A percentile compares a stretch with the other conserved stretches of the same genome.
Conservation (phyloP, 352 stramenopile species). For the Globisporangium paroecandrum region DNA sequence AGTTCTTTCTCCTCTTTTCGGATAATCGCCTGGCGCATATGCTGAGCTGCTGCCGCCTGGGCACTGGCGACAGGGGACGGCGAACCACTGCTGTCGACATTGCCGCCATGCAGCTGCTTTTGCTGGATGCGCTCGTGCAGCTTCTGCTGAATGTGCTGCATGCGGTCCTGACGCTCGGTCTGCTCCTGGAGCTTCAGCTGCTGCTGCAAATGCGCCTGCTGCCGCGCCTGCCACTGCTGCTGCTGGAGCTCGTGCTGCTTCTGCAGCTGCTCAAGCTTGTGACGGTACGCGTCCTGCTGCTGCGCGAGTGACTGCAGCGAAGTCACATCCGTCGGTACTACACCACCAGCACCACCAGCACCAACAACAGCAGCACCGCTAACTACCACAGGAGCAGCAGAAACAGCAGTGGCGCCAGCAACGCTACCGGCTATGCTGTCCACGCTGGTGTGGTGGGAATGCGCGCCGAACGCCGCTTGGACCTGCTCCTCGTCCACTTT, state of each 20-base stretch:
- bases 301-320: conserved; percentile 29
- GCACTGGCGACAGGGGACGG: background rate
- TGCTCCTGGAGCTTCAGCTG: conserved; percentile 14
- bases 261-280: conserved; percentile 27
- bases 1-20: conserved; percentile 8
- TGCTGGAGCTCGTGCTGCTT: conserved; percentile 21
- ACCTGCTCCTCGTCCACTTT: conserved; percentile 1
- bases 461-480: conserved; percentile 2
- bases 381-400: background rate
- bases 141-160: conserved; percentile 44
- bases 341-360: background rate
- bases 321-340: background rate
- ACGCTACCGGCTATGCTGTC: background rate
- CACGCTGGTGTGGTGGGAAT: conserved; percentile 7
- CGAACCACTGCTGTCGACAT: background rate
- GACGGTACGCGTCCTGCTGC: conserved; percentile 40
- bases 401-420: background rate
- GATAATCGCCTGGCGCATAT: conserved; percentile 15
- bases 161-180: conserved; percentile 19
- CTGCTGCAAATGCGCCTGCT: conserved; percentile 22
- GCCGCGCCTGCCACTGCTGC: conserved; percentile 7
- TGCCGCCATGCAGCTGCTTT: conserved; percentile 14
- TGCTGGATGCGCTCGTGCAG: conserved; percentile 34
- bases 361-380: background rate
- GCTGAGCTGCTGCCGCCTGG: background rate